Evolutionary conservation across 129 eudicot species (phyloP).

Genomic region (Centella asiatica): DNA sequence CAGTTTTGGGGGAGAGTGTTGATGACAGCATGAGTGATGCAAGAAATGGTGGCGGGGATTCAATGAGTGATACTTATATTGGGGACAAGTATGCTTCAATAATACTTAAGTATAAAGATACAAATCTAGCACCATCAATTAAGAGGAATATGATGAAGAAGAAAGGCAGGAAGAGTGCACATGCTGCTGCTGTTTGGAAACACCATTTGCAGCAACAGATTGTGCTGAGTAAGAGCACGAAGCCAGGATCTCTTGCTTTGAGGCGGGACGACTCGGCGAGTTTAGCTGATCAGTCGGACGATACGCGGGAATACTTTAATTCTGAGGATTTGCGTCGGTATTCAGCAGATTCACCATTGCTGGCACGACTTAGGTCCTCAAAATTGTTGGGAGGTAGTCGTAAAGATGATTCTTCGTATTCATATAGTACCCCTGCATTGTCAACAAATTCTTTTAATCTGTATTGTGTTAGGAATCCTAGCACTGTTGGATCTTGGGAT

Average conservation of each 20-base stretch:
- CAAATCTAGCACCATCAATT: constrained; percentile 31
- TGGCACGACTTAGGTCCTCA: constrained; percentile 53
- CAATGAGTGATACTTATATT: constrained; percentile 43
- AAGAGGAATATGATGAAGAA: constrained; percentile 42
- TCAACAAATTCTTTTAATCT: constrained; percentile 65
- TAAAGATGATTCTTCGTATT: constrained; percentile 69
- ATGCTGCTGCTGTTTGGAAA: constrained; percentile 36
- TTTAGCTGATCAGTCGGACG: constrained; percentile 62
- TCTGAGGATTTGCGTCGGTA: constrained; percentile 50
- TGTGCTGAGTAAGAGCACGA: constrained; percentile 14
- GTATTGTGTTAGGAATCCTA: constrained; percentile 53
- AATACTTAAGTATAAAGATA: constrained; percentile 39
- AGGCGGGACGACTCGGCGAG: constrained; percentile 30
- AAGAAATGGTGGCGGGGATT: constrained; percentile 43
- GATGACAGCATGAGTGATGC: constrained; percentile 80
- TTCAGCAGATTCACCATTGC: constrained; percentile 56
- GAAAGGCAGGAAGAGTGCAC: constrained; percentile 36
- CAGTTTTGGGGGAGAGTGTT: constrained; percentile 36
- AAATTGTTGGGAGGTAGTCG: constrained; percentile 45
- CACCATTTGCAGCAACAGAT: constrained; percentile 30
- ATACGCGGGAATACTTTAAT: constrained; percentile 34
- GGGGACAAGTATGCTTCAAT: constrained; percentile 39
- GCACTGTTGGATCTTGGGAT: constrained; percentile 90
- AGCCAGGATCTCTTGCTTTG: constrained; percentile 17
- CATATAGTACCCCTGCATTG: constrained; percentile 83